Conservation (phyloP, 257 asterid genomes). For the Solanum bukasovii region DNA sequence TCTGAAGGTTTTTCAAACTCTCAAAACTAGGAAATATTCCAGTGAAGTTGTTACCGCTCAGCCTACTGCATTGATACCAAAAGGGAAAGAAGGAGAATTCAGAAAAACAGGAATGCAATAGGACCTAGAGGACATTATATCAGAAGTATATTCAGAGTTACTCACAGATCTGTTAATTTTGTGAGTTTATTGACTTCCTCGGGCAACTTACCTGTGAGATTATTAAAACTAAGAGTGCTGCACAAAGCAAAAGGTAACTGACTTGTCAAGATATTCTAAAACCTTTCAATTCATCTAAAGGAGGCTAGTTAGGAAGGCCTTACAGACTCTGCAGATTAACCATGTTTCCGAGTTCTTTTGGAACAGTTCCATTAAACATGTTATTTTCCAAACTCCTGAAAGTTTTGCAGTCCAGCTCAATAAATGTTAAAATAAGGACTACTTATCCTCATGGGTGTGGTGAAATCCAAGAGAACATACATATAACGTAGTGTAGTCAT, state of each 20-base stretch:
- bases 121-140: neutral
- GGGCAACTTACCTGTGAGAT: neutral
- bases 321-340: neutral
- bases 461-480: neutral
- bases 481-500: slow-evolving; percentile 1
- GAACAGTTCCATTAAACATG: slow-evolving; percentile 4
- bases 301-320: neutral
- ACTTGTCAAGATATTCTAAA: neutral
- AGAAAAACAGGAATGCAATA: neutral
- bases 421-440: neutral
- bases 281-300: too few relatives aligned
- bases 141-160: neutral
- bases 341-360: slow-evolving; percentile 2
- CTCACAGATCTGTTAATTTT: neutral
- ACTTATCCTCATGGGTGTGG: neutral
- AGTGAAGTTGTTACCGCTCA: slow-evolving; percentile 4
- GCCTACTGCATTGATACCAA: neutral
- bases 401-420: neutral
- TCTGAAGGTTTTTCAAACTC: neutral
- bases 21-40: slow-evolving; percentile 8
- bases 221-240: neutral
- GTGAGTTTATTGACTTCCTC: neutral
- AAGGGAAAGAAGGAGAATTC: neutral
- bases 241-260: neutral
- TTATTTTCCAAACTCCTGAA: slow-evolving; percentile 4